A percentile compares a stretch with the other conserved stretches of the same genome.
phyloP scores from a whole-genome alignment of 1,139 yeast species.

The Candida freyschussii region DNA sequence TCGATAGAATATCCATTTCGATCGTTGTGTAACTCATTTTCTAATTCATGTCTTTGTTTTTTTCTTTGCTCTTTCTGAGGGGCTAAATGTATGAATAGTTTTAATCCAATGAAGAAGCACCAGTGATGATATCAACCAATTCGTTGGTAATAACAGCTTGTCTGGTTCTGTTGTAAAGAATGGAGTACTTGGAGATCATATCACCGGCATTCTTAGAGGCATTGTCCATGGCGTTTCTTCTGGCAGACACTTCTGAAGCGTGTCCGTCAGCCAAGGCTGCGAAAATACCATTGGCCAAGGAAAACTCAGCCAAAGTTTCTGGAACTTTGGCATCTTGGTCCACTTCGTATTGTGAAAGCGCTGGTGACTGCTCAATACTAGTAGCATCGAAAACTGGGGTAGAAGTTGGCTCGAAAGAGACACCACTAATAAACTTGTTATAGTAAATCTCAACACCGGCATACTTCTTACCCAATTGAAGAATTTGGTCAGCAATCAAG shows the following conservation, averaged over 20 bases:
- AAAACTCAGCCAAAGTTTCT: slow-evolving; percentile 72
- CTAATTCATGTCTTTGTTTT: slow-evolving; percentile 10
- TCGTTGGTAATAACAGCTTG: slow-evolving; percentile 99
- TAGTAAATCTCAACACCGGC: slow-evolving; percentile 75
- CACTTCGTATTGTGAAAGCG: slow-evolving; percentile 75
- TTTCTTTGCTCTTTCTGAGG: no score
- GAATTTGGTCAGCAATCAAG: slow-evolving; percentile 80
- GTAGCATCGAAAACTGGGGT: slow-evolving; percentile 65
- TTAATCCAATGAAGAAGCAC: slow-evolving; percentile 97
- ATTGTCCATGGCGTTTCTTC: slow-evolving; percentile 99
- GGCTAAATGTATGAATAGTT: slow-evolving; percentile 12
- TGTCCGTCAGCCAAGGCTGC: slow-evolving; percentile 97
- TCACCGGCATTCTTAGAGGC: slow-evolving; percentile 99
- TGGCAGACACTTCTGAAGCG: slow-evolving; percentile 96
- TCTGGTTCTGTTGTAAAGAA: slow-evolving; percentile 98
- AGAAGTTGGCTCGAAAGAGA: slow-evolving; percentile 80
- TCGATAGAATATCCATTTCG: no score
- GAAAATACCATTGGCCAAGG: slow-evolving; percentile 84
- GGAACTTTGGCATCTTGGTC: slow-evolving; percentile 69
- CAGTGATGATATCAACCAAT: slow-evolving; percentile 98
- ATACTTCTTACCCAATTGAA: slow-evolving; percentile 57
- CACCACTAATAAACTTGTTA: slow-evolving; percentile 85
- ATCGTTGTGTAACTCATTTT: no score
- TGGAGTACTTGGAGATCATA: slow-evolving; percentile 93
- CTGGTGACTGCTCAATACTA: slow-evolving; percentile 81